Percentiles rank a stretch among this genome's conserved stretches.
Evolutionary conservation across 441 rosid genomes (phyloP).

Genomic region (Pelargonium fulgidum): DNA sequence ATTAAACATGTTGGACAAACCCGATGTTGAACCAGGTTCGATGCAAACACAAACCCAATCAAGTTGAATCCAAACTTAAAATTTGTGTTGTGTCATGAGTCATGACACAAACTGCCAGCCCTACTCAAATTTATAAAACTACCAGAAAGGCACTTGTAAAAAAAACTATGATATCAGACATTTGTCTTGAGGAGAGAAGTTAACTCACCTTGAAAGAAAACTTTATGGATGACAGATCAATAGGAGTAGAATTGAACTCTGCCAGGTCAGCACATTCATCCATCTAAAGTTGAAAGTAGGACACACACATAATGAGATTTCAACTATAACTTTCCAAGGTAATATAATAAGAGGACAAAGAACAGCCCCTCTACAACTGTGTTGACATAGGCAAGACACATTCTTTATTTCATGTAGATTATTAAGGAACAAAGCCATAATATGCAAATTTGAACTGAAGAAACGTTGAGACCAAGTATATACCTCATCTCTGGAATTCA

Average conservation of each 20-base stretch:
- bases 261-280: slow-evolving; percentile 62
- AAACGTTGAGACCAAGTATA: background rate
- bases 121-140: background rate
- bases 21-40: too few species aligned
- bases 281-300: slow-evolving; percentile 30
- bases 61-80: too few species aligned
- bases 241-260: slow-evolving; percentile 46
- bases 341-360: background rate
- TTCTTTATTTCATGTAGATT: background rate
- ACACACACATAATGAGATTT: background rate
- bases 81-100: too few species aligned
- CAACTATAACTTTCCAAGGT: background rate
- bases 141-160: background rate
- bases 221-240: slow-evolving; percentile 52
- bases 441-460: background rate
- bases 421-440: background rate
- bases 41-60: too few species aligned
- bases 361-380: background rate
- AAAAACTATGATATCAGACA: background rate
- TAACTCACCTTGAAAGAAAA: slow-evolving; percentile 72
- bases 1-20: too few species aligned
- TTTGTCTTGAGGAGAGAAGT: background rate
- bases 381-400: background rate
- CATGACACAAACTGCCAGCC: too few species aligned
- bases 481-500: slow-evolving; percentile 58